Evolutionary conservation across 2,329 filamentous ascomycete genomes (phyloP).

Genomic region (Microascus cirrosus): DNA sequence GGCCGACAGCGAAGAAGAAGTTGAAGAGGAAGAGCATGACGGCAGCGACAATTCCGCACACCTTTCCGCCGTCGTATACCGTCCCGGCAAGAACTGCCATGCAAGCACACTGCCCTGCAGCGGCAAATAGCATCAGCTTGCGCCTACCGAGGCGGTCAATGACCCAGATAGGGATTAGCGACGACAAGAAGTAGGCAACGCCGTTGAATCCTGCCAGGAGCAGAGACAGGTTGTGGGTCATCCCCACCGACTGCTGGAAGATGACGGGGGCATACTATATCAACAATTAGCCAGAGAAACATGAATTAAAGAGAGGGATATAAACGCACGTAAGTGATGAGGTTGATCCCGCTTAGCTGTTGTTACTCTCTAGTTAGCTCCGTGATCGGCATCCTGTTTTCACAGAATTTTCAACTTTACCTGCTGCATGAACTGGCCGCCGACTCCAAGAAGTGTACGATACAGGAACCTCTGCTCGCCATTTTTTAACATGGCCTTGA

Average conservation of each 20-base stretch:
- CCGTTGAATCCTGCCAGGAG: slow-evolving; percentile 42
- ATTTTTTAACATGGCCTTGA: slow-evolving; percentile 25
- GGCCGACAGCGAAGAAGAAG: slow-evolving; percentile 28
- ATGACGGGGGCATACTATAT: slow-evolving; percentile 20
- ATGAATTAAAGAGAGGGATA: background rate
- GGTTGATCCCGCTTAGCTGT: background rate
- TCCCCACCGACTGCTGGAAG: slow-evolving; percentile 30
- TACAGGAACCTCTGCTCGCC: slow-evolving; percentile 28
- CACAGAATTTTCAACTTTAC: background rate
- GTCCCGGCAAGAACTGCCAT: slow-evolving; percentile 35
- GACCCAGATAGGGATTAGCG: slow-evolving; percentile 20
- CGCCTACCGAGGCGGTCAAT: slow-evolving; percentile 36
- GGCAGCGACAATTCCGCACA: slow-evolving; percentile 27
- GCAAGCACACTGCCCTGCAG: slow-evolving; percentile 22
- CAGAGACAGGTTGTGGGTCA: slow-evolving; percentile 30
- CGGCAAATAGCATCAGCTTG: slow-evolving; percentile 44
- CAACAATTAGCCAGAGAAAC: background rate
- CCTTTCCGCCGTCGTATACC: slow-evolving; percentile 22
- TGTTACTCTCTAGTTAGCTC: background rate
- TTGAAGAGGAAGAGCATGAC: slow-evolving; percentile 32
- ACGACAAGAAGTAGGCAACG: slow-evolving; percentile 20
- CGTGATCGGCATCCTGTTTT: background rate
- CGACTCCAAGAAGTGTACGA: slow-evolving; percentile 20
- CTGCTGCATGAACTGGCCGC: slow-evolving; percentile 32
- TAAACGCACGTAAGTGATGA: background rate